These are phyloP conservation scores for Hortaea werneckii DNA, from an alignment of 2,329 filamentous ascomycete genomes.

Conservation along the genomic window DNA sequence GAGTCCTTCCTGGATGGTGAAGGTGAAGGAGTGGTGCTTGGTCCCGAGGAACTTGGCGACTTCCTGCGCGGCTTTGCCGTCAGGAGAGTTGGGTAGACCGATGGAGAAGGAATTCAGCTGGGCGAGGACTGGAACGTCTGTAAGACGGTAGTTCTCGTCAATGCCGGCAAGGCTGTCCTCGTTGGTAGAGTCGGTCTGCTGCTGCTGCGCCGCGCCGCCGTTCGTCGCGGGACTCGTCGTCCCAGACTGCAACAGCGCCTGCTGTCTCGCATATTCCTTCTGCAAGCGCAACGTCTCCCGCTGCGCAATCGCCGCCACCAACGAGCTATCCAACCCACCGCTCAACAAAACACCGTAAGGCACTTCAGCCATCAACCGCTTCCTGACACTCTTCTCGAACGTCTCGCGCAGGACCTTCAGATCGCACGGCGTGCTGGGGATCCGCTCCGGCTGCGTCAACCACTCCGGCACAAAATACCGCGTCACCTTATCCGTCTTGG, in stretches of 20 bases:
- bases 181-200: slow-evolving; percentile 20
- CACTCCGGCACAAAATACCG: slow-evolving; percentile 87
- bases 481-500: slow-evolving; percentile 71
- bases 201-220: slow-evolving; percentile 30
- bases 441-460: slow-evolving; percentile 67
- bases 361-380: slow-evolving; percentile 97
- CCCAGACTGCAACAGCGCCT: slow-evolving; percentile 29
- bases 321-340: slow-evolving; percentile 87
- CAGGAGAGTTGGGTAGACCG: slow-evolving; percentile 82
- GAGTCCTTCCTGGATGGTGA: slow-evolving; percentile 93
- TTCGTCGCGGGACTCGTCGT: slow-evolving; percentile 19
- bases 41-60: slow-evolving; percentile 96
- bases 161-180: slow-evolving; percentile 79
- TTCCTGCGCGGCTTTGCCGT: slow-evolving; percentile 82
- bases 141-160: slow-evolving; percentile 81
- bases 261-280: slow-evolving; percentile 28
- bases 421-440: slow-evolving; percentile 73
- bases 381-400: slow-evolving; percentile 84
- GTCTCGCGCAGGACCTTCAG: slow-evolving; percentile 70
- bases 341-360: slow-evolving; percentile 94
- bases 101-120: slow-evolving; percentile 99
- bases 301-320: slow-evolving; percentile 92
- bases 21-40: slow-evolving; percentile 96
- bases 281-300: slow-evolving; percentile 59
- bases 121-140: slow-evolving; percentile 80